Percentiles rank a stretch among this genome's conserved stretches.
Evolutionary conservation across 768 basidiomycete species (phyloP).

Genomic region (Flagelloscypha sp.): DNA sequence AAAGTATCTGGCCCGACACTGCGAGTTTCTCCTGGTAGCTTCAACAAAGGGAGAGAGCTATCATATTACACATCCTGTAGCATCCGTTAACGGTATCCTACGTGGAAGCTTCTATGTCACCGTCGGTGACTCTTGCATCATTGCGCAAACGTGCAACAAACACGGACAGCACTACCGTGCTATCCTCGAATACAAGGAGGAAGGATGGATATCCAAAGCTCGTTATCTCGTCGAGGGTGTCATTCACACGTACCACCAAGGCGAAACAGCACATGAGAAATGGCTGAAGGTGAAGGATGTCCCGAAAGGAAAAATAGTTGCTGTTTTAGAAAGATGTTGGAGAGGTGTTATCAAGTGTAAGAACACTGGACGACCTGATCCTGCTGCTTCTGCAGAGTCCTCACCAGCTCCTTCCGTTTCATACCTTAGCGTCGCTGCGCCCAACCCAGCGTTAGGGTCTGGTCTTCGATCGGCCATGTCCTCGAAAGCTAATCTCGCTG

Average conservation of each 20-base stretch:
- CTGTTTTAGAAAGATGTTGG: conserved; percentile 87
- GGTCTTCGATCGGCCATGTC: conserved; percentile 27
- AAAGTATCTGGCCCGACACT: conserved; percentile 84
- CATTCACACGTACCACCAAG: conserved; percentile 72
- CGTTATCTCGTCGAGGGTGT: conserved; percentile 84
- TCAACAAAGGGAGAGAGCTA: conserved; percentile 83
- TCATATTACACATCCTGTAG: conserved; percentile 84
- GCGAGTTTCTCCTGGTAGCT: conserved; percentile 72
- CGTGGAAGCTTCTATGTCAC: conserved; percentile 91
- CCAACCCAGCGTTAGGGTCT: no score
- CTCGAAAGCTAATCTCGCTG: conserved; percentile 40
- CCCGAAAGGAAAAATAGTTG: conserved; percentile 67
- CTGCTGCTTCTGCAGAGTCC: conserved; percentile 34
- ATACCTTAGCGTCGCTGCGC: conserved; percentile 33
- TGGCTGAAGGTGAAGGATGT: conserved; percentile 91
- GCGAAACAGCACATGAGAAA: conserved; percentile 47
- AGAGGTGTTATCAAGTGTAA: conserved; percentile 75
- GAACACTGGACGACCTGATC: conserved; percentile 38
- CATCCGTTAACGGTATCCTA: conserved; percentile 85
- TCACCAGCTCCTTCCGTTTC: conserved; percentile 43
- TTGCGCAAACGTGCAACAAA: conserved; percentile 71
- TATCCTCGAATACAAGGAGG: conserved; percentile 93
- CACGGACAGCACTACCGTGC: conserved; percentile 59
- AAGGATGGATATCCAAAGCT: conserved; percentile 90
- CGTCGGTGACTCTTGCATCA: conserved; percentile 66